These are phyloP conservation scores for Agapanthus africanus DNA, from an alignment of 106 monocot genomes.

Conservation along the genomic window DNA sequence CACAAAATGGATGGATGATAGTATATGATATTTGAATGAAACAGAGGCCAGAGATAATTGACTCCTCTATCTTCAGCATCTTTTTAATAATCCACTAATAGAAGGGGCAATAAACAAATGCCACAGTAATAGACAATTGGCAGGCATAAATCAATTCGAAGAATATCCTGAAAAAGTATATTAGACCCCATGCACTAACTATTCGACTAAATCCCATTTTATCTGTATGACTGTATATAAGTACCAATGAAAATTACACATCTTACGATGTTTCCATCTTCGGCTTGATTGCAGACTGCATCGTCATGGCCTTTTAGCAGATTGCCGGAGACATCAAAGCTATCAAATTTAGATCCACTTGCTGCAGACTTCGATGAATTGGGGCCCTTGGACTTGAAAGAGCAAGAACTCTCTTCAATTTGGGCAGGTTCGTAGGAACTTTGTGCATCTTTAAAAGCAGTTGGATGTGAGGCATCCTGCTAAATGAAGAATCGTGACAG, in stretches of 20 bases:
- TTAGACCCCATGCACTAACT: slow-evolving; percentile 1
- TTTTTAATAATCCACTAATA: background rate
- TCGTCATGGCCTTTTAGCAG: slow-evolving; percentile 18
- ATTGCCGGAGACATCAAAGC: slow-evolving; percentile 13
- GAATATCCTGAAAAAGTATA: background rate
- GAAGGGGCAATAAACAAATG: background rate
- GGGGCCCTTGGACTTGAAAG: slow-evolving; percentile 49
- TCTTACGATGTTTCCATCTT: slow-evolving; percentile 39
- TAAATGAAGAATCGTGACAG: background rate
- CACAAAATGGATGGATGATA: background rate
- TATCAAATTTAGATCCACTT: slow-evolving; percentile 33
- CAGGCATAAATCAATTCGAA: background rate
- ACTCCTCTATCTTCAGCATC: background rate
- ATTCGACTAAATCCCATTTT: too few species aligned
- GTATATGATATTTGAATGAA: background rate
- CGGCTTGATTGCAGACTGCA: slow-evolving; percentile 21
- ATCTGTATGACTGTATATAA: background rate
- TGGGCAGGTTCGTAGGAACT: slow-evolving; percentile 24
- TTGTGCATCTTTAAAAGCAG: slow-evolving; percentile 23
- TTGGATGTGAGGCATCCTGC: slow-evolving; percentile 25
- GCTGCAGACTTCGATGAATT: slow-evolving; percentile 19
- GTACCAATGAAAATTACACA: background rate
- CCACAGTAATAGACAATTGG: background rate
- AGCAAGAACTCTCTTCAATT: slow-evolving; percentile 61
- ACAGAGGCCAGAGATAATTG: background rate